Evolutionary conservation across 2,329 filamentous ascomycete genomes (phyloP).

Genomic region (Curvularia eragrostidis): DNA sequence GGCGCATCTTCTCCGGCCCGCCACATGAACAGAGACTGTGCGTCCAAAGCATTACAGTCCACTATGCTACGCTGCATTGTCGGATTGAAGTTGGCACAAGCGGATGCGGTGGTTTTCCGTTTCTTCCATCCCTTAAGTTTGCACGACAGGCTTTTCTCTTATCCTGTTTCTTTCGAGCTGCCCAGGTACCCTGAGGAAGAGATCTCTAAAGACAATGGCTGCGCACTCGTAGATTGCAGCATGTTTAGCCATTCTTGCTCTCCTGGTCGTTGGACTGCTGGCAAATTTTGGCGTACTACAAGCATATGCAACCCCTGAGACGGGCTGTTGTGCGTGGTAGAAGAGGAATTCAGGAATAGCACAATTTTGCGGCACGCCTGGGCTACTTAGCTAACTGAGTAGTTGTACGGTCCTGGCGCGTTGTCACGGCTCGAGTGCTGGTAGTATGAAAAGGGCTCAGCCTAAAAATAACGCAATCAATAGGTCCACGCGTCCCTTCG

Average conservation of each 20-base stretch:
- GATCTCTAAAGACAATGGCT: neutral
- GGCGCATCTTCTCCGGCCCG: too few relatives aligned
- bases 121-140: neutral
- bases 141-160: neutral
- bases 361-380: neutral
- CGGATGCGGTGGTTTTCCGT: neutral
- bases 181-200: neutral
- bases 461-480: neutral
- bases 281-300: neutral
- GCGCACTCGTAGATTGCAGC: neutral
- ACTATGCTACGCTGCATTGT: neutral
- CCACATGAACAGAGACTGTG: neutral
- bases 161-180: neutral
- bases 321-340: neutral
- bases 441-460: neutral
- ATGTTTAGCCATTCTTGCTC: neutral
- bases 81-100: neutral
- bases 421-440: neutral
- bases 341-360: neutral
- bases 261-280: neutral
- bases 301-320: neutral
- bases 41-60: neutral
- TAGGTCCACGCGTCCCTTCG: neutral
- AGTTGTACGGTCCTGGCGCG: too few relatives aligned
- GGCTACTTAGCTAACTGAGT: neutral